Percentiles rank a stretch among this genome's conserved stretches.
Evolutionary conservation across 495 filamentous ascomycete species (phyloP).

Genomic region (Neurospora sp.): DNA sequence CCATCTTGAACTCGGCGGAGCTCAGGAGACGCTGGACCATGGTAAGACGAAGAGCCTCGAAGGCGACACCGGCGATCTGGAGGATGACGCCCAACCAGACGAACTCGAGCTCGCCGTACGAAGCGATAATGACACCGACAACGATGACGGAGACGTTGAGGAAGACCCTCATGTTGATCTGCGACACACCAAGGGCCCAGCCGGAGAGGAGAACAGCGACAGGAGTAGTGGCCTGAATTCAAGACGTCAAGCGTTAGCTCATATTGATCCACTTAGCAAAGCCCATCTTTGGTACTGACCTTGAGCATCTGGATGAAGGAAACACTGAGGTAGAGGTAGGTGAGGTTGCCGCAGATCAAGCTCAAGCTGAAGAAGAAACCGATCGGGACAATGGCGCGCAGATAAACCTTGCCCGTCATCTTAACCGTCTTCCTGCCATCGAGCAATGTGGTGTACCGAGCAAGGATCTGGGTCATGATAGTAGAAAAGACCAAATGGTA

Average conservation of each 20-base stretch:
- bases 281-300: slow-evolving; percentile 37
- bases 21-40: slow-evolving; percentile 85
- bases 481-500: slow-evolving; percentile 89
- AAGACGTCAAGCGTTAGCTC: slow-evolving; percentile 15
- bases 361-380: slow-evolving; percentile 87
- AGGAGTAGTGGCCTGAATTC: slow-evolving; percentile 67
- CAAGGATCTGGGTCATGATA: slow-evolving; percentile 80
- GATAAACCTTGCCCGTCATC: slow-evolving; percentile 87
- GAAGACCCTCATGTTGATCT: slow-evolving; percentile 68
- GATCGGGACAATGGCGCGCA: slow-evolving; percentile 86
- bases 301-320: slow-evolving; percentile 98
- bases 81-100: slow-evolving; percentile 77
- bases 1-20: slow-evolving; percentile 94
- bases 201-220: slow-evolving; percentile 79
- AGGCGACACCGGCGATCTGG: slow-evolving; percentile 74
- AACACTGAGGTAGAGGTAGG: slow-evolving; percentile 86
- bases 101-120: slow-evolving; percentile 88
- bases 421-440: slow-evolving; percentile 85
- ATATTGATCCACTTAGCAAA: neutral
- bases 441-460: slow-evolving; percentile 72
- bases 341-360: slow-evolving; percentile 89
- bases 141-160: slow-evolving; percentile 84
- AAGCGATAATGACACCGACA: slow-evolving; percentile 80
- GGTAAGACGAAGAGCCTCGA: slow-evolving; percentile 84
- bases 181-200: slow-evolving; percentile 71